Conservation (phyloP, 495 filamentous ascomycete species). For the Talaromyces wortmannii region DNA sequence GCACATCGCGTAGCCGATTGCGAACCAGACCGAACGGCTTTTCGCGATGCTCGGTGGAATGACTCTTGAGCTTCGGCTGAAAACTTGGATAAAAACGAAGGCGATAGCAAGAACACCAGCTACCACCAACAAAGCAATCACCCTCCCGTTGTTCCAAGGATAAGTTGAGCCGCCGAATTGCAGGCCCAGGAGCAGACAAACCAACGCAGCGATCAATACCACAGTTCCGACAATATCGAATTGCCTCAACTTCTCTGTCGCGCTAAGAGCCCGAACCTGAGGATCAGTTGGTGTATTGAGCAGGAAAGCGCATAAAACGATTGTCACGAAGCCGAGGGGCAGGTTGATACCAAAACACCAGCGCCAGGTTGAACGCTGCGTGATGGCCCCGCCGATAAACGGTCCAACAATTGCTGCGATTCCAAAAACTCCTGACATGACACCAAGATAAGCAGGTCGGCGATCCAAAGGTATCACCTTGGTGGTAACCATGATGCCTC, state of each 20-base stretch:
- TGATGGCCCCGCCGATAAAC: conserved; percentile 37
- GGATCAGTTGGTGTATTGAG: no score
- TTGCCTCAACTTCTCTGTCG: background rate
- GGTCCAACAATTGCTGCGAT: conserved; percentile 17
- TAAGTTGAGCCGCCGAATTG: conserved; percentile 47
- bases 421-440: conserved; percentile 12
- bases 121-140: conserved; percentile 31
- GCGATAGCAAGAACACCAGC: conserved; percentile 29
- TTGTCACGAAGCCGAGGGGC: conserved; percentile 6
- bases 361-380: conserved; percentile 50
- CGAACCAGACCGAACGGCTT: no score
- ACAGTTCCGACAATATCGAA: conserved; percentile 39
- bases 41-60: no score
- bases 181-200: conserved; percentile 41
- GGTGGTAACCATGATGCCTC: no score
- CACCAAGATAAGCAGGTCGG: no score
- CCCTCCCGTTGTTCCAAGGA: conserved; percentile 35
- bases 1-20: no score
- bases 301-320: no score
- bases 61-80: no score
- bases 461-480: no score
- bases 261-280: no score
- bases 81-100: conserved; percentile 7
- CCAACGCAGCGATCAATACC: conserved; percentile 33
- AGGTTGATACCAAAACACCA: conserved; percentile 69